Percentiles rank a stretch among this genome's conserved stretches.
Evolutionary conservation across 768 basidiomycete species (phyloP).

Genomic region (Agrocybe pediades): DNA sequence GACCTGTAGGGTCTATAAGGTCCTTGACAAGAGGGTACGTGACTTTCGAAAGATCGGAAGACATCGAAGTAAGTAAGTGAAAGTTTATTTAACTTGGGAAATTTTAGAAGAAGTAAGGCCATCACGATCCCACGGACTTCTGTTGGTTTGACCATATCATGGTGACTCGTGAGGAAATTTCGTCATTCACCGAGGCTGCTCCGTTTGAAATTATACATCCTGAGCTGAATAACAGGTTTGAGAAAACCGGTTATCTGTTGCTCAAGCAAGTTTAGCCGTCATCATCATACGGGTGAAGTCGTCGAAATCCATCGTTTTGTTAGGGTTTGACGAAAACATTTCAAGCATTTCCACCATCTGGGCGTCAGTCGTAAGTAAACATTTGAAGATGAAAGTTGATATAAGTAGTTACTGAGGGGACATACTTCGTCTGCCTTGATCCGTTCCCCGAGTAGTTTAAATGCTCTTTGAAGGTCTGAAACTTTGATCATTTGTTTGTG

Average conservation of each 20-base stretch:
- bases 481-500: slow-evolving; percentile 59
- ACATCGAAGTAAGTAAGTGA: too few relatives aligned
- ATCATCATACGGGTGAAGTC: slow-evolving; percentile 83
- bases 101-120: too few relatives aligned
- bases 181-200: too few relatives aligned
- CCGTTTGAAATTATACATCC: too few relatives aligned
- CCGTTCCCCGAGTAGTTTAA: slow-evolving; percentile 68
- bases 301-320: slow-evolving; percentile 64
- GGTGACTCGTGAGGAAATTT: too few relatives aligned
- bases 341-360: slow-evolving; percentile 82
- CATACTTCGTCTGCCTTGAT: slow-evolving; percentile 75
- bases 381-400: neutral
- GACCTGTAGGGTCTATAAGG: slow-evolving; percentile 6
- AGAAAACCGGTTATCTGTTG: neutral
- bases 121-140: too few relatives aligned
- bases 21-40: slow-evolving; percentile 7
- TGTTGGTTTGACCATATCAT: too few relatives aligned
- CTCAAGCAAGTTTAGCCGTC: slow-evolving; percentile 53
- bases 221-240: too few relatives aligned
- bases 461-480: slow-evolving; percentile 63
- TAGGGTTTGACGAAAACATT: slow-evolving; percentile 69
- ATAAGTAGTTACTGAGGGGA: neutral
- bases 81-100: too few relatives aligned
- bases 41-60: neutral
- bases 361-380: neutral